Evolutionary conservation across 2,329 filamentous ascomycete genomes (phyloP), one percentile per base, ranked within the genome.

Genomic region (Ophiostoma piceae): DNA sequence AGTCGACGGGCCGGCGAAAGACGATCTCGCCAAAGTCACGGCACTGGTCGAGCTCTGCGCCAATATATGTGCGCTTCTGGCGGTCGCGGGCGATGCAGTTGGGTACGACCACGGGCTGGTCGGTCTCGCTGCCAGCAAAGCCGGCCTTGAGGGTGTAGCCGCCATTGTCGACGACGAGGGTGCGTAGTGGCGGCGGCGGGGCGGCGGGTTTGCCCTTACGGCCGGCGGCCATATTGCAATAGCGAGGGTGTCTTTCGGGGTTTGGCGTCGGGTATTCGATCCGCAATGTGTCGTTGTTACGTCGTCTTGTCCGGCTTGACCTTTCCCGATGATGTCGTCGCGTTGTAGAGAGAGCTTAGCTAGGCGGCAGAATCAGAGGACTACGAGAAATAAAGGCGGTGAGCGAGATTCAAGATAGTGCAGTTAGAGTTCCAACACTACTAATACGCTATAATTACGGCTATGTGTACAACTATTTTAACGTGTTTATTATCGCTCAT

Each of bases 91-190:
- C 92, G 73, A 99, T 87, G 78, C 91, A 94, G 80, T 99, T 99
- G 4, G 94, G 92, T 72, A 97, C 89, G 9, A 91, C 80, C 54
- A 83, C 73, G 92, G 96, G n/a, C 80, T 22, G 2, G 79, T 73
- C 68, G 69, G 79, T 75, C 37, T 78, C 73, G 26, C 78, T 74
- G 73, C 81, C 76, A 35, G 88, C 87, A 32, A 94, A 90, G 68
- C 95, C 95, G 19, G 94, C 93, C 81, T 99, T 99, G 78, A 99
- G 86, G 7, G 89, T 94, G 80, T 92, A 90, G 62, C 90, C 94
- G 77, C 95, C 95, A 82, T 98, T 97, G 82, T 99, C 95, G 76
- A 99, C 84, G 65, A 99, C 85, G 69, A 99, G 88, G 0, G 94
- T 97, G 71, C 82, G 86, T 1, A 83, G 77, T 0, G 89, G 88